Percentiles rank a stretch among this genome's conserved stretches.
phyloP scores from a whole-genome alignment of 768 basidiomycete species.

The Gymnopilus dilepis region DNA sequence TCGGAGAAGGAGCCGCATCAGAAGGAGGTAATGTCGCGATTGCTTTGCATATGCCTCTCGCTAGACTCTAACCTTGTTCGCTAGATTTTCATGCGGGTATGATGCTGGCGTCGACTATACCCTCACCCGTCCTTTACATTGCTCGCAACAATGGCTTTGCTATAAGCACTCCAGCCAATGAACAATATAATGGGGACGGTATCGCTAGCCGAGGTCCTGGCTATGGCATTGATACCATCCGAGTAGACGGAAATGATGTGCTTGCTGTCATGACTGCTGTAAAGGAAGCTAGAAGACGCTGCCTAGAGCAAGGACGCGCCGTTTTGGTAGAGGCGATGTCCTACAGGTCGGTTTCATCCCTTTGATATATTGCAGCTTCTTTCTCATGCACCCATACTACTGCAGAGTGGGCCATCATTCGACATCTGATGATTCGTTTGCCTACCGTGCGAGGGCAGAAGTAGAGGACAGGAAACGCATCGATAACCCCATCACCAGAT shows the following conservation, averaged over 20 bases:
- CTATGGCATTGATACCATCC: conserved; percentile 89
- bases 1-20: conserved; percentile 93
- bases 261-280: conserved; percentile 82
- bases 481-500: conserved; percentile 86
- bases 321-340: conserved; percentile 92
- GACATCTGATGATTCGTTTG: conserved; percentile 95
- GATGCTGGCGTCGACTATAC: conserved; percentile 77
- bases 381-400: conserved; percentile 8
- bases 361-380: background rate
- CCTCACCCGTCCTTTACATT: conserved; percentile 75
- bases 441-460: conserved; percentile 87
- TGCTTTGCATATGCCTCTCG: background rate
- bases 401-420: conserved; percentile 90
- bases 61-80: conserved; percentile 23
- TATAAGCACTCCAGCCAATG: conserved; percentile 88
- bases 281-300: conserved; percentile 70
- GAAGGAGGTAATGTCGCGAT: conserved; percentile 66
- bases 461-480: conserved; percentile 92
- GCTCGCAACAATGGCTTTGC: conserved; percentile 91
- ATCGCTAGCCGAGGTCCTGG: conserved; percentile 91
- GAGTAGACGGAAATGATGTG: conserved; percentile 94
- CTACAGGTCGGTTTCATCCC: conserved; percentile 61
- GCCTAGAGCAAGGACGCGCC: conserved; percentile 79
- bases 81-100: conserved; percentile 92
- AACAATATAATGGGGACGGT: conserved; percentile 93